Conservation (phyloP, 1,139 yeast genomes). For the Kodamaea sp. region DNA sequence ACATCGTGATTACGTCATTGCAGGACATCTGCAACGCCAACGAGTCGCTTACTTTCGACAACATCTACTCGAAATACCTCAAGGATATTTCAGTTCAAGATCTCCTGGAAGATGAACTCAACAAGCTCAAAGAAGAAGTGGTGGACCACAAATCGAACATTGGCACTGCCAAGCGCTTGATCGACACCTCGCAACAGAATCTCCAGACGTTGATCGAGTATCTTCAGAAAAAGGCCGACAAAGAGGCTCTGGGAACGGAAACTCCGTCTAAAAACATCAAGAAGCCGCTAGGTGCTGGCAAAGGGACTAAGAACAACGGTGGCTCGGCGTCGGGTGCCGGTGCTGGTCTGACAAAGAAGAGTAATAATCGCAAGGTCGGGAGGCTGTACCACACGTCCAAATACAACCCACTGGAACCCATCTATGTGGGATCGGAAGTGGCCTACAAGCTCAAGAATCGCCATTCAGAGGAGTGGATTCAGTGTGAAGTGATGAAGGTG, state of each 20-base stretch:
- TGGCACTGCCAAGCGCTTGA: conserved; percentile 53
- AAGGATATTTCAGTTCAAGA: conserved; percentile 22
- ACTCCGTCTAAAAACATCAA: conserved; percentile 3
- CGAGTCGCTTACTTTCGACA: conserved; percentile 55
- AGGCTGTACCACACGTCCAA: conserved; percentile 44
- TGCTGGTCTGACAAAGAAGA: too few relatives aligned
- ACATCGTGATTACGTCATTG: conserved; percentile 60
- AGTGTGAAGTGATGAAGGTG: conserved; percentile 83
- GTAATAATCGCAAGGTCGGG: conserved; percentile 34
- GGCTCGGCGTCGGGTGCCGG: conserved; percentile 6
- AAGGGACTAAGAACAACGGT: conserved; percentile 8
- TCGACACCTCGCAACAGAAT: conserved; percentile 43
- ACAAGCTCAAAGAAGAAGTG: conserved; percentile 40
- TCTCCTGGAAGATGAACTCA: conserved; percentile 39
- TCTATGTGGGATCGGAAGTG: conserved; percentile 75
- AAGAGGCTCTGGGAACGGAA: conserved; percentile 7
- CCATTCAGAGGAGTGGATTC: conserved; percentile 90
- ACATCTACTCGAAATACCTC: conserved; percentile 32
- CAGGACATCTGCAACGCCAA: conserved; percentile 68
- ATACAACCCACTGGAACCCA: conserved; percentile 62
- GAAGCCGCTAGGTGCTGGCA: conserved; percentile 8
- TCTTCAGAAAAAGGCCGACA: conserved; percentile 16
- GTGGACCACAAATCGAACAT: conserved; percentile 57
- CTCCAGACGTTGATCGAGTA: conserved; percentile 33
- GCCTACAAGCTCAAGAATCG: conserved; percentile 78